Conservation (phyloP, 148 eudicot genomes). For the Rhododendron mucronatum region DNA sequence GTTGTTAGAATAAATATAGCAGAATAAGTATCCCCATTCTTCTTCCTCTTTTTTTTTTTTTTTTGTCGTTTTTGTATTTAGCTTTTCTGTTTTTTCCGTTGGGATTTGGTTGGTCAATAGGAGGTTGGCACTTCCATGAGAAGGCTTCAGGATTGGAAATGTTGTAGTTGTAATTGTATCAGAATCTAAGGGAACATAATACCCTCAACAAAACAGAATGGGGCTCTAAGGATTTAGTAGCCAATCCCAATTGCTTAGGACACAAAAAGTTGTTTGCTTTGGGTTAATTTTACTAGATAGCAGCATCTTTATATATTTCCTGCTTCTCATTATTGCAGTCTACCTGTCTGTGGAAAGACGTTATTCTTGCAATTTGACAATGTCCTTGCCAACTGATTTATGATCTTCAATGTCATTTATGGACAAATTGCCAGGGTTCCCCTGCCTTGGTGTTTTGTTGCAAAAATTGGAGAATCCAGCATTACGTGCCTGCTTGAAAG, state of each 20-base stretch:
- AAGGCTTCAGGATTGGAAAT: background rate
- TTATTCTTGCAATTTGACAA: background rate
- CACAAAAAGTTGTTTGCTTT: background rate
- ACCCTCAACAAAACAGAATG: background rate
- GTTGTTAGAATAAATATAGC: background rate
- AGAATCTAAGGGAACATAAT: background rate
- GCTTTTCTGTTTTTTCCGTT: background rate
- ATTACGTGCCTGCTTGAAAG: conserved; percentile 80
- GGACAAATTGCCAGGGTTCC: conserved; percentile 62
- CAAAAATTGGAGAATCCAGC: conserved; percentile 98
- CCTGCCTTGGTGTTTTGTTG: conserved; percentile 88
- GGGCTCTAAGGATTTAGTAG: background rate
- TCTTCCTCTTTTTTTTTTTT: background rate
- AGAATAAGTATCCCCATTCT: background rate
- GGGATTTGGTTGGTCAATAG: conserved; percentile 2
- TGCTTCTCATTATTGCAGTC: conserved; percentile 5
- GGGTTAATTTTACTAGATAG: background rate
- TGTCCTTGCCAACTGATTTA: background rate
- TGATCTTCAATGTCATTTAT: background rate
- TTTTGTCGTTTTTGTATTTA: background rate
- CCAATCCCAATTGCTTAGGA: background rate
- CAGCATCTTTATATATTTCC: background rate
- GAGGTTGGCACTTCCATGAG: background rate
- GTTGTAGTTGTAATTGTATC: background rate
- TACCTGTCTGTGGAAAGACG: background rate